Base-by-base conservation (phyloP, 495 filamentous ascomycete species). In the Rhizodiscina lignyota region DNA sequence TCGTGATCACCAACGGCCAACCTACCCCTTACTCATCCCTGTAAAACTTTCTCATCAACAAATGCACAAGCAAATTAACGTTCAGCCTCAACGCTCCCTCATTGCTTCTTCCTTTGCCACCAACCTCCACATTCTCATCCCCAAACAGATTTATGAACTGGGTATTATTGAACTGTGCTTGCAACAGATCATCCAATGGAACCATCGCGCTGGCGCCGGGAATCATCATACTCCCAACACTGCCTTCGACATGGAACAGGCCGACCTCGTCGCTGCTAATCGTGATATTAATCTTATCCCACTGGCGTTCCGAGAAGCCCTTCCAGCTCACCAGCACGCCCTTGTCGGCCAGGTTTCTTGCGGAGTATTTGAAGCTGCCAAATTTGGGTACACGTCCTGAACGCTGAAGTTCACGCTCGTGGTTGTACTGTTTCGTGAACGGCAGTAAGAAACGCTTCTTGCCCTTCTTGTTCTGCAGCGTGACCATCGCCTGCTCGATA, bases 11-110 rank as follows among this genome's bases (percentile, higher is more conserved):
- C n/a, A n/a, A n/a, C n/a, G n/a, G n/a, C n/a, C n/a, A n/a, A n/a
- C n/a, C n/a, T n/a, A n/a, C 24, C 8, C 24, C 19, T 24, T 36
- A 76, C 49, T 78, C 72, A 37, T 80, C 79, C 38, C 76, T 63
- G 53, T 96, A 97, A 60, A 97, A 97, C 63, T 97, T 97, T 69
- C 83, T 85, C 64, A 94, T 94, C 35, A 97, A 66, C 55, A 94
- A 61, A 67, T 96, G 87, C 63, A 97, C 58, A 56, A 97, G 76
- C 38, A 94, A 60, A 57, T 97, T 94, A 42, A 96, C 89, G 55
- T 94, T 94, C 41, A 97, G 69, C 59, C 76, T 72, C 51, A 91
- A 62, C 43, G 73, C 70, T 17, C 84, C 52, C 19, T 34, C 43
- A 5, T 41, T 44, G 15, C 45, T 44, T 6, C 44, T 44, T 21